These are phyloP conservation scores for Xylaria sp. DNA, from an alignment of 2,329 filamentous ascomycete species.

Conservation along the genomic window DNA sequence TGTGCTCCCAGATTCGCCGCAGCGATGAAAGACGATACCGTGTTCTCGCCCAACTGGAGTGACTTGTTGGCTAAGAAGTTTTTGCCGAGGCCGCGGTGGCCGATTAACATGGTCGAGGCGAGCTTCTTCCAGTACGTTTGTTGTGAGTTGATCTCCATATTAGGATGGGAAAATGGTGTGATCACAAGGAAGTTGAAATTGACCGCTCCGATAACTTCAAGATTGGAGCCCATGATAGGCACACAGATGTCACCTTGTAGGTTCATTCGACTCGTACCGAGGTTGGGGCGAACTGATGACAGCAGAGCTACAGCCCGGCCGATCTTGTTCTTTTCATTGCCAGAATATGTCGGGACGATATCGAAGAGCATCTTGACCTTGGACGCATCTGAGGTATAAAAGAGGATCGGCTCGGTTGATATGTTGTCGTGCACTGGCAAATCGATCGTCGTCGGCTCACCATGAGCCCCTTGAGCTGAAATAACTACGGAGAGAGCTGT, in stretches of 20 bases:
- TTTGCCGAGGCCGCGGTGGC: slow-evolving; percentile 84
- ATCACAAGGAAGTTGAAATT: slow-evolving; percentile 98
- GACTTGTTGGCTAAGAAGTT: slow-evolving; percentile 86
- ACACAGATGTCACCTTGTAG: slow-evolving; percentile 93
- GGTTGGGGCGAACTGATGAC: slow-evolving; percentile 82
- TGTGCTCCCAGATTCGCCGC: slow-evolving; percentile 90
- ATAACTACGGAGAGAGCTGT: slow-evolving; percentile 93
- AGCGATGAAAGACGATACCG: slow-evolving; percentile 93
- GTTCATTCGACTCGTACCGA: slow-evolving; percentile 89
- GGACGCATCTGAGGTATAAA: slow-evolving; percentile 79
- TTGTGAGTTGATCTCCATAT: slow-evolving; percentile 89
- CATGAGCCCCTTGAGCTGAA: slow-evolving; percentile 83
- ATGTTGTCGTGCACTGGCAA: slow-evolving; percentile 94
- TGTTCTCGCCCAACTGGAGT: slow-evolving; percentile 95
- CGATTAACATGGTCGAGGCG: slow-evolving; percentile 84
- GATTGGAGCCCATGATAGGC: slow-evolving; percentile 83
- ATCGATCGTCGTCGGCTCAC: slow-evolving; percentile 90
- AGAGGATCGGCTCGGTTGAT: slow-evolving; percentile 91
- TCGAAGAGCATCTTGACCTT: slow-evolving; percentile 94
- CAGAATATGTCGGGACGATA: slow-evolving; percentile 94
- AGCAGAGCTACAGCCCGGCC: slow-evolving; percentile 90
- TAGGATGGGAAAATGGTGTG: slow-evolving; percentile 92
- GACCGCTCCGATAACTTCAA: slow-evolving; percentile 93
- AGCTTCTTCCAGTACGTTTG: slow-evolving; percentile 98
- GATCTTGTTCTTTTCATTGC: slow-evolving; percentile 86